These are phyloP conservation scores for Diaporthe batatas DNA, from an alignment of 2,329 filamentous ascomycete species.

Conservation along the genomic window DNA sequence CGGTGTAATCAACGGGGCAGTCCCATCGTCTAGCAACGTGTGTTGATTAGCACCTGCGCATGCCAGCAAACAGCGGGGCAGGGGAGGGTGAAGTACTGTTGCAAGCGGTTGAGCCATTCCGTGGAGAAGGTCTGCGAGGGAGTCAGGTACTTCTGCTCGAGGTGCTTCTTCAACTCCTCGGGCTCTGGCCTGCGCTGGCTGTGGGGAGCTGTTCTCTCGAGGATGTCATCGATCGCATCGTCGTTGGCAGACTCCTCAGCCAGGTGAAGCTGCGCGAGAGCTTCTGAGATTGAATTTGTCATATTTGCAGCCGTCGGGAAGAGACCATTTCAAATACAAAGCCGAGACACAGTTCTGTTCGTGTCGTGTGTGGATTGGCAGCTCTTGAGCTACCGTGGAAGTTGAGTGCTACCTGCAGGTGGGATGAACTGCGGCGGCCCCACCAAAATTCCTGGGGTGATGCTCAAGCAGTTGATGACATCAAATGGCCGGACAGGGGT, in stretches of 20 bases:
- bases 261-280: conserved; percentile 66
- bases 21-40: conserved; percentile 74
- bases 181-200: conserved; percentile 64
- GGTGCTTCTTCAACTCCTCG: conserved; percentile 74
- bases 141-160: conserved; percentile 83
- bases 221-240: conserved; percentile 68
- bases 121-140: conserved; percentile 84
- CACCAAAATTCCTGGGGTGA: conserved; percentile 37
- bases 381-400: neutral
- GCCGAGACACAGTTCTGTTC: neutral
- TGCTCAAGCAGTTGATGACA: conserved; percentile 34
- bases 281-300: conserved; percentile 57
- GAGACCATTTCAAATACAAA: conserved; percentile 1
- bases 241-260: conserved; percentile 47
- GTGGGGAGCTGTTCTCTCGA: conserved; percentile 60
- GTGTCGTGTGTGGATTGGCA: neutral
- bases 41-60: conserved; percentile 31
- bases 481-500: neutral
- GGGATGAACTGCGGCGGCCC: conserved; percentile 35
- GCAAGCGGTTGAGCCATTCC: conserved; percentile 89
- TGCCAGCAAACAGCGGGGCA: neutral
- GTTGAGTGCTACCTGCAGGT: conserved; percentile 18
- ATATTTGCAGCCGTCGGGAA: conserved; percentile 39
- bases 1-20: conserved; percentile 80
- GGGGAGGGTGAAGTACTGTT: conserved; percentile 69